Evolutionary conservation across 352 stramenopile genomes (phyloP), one percentile per base, ranked within the genome.

Genomic region (Globisporangium ultimum): DNA sequence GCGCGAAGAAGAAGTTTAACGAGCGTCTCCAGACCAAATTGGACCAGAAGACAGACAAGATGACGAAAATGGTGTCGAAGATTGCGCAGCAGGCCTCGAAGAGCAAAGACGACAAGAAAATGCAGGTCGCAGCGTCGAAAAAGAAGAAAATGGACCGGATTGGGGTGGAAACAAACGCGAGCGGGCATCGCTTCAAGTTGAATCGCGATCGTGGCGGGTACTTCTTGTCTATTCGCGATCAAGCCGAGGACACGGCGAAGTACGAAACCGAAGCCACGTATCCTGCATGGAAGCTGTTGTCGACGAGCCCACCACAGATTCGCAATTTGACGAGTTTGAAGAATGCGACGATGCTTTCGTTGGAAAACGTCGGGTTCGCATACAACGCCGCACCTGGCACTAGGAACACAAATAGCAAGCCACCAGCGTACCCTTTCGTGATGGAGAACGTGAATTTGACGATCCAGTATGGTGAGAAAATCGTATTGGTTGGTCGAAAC

Each of bases 401-500:
- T 10, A 5, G 46, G 17, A 9, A 36, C 13, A 7, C n/a, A 5
- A 32, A 32, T 12, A 22, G 0, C 22, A 73, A 40, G 56, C 63
- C 48, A 28, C 20, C 53, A 20, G 9, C 54, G 66, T 63, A 74
- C 2, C 68, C 76, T 11, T 46, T 86, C 2, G 61, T 89, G 42
- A 51, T 95, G 15, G 67, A 91, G 48, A 78, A 87, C 32, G 58
- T 91, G 10, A 85, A 87, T 48, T 55, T 96, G 20, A 85, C 66
- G 2, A 74, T 96, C 53, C 74, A 89, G 38, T 88, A 91, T 55
- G 84, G 84, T 2, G 75, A 91, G 41, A 86, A 88, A 22, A 76
- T 97, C 42, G 85, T 94, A 28, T 61, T 98, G 1, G 88, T 98
- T 38, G 93, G 93, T 20, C 88, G 91, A n/a, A 85, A 88, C 45